Evolutionary conservation across 306 rosid genomes (phyloP).

Genomic region (Vigna trinervia): DNA sequence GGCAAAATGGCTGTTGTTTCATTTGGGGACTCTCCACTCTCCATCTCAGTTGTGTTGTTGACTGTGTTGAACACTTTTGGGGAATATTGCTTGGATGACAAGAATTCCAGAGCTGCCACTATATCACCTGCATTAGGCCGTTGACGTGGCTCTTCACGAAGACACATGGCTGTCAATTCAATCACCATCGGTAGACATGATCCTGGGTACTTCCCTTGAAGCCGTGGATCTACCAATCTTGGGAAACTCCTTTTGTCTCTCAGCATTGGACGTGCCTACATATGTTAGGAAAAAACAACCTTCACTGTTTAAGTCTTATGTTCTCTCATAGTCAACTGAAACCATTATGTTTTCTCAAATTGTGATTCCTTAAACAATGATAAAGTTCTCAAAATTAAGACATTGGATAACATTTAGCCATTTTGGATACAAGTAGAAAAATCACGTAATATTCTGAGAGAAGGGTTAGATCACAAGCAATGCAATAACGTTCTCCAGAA

Average conservation of each 20-base stretch:
- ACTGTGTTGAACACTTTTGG: conserved; percentile 11
- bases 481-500: too few relatives aligned
- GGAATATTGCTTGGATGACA: conserved; percentile 41
- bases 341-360: conserved; percentile 1
- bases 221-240: conserved; percentile 47
- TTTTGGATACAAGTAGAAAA: conserved; percentile 18
- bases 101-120: conserved; percentile 49
- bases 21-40: conserved; percentile 33
- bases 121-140: conserved; percentile 53
- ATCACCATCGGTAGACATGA: conserved; percentile 39
- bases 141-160: conserved; percentile 49
- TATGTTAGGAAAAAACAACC: not conserved
- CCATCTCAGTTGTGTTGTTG: not conserved
- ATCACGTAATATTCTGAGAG: conserved; percentile 7
- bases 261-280: conserved; percentile 52
- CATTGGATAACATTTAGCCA: not conserved
- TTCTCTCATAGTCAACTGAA: conserved; percentile 2
- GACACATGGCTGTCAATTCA: conserved; percentile 58
- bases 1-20: conserved; percentile 23
- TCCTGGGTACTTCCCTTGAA: conserved; percentile 44
- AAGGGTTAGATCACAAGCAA: not conserved
- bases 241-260: conserved; percentile 39
- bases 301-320: not conserved
- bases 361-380: not conserved
- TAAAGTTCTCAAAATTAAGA: conserved; percentile 12